These are phyloP conservation scores for Byssochlamys sp. DNA, from an alignment of 2,329 filamentous ascomycete species.

Conservation along the genomic window DNA sequence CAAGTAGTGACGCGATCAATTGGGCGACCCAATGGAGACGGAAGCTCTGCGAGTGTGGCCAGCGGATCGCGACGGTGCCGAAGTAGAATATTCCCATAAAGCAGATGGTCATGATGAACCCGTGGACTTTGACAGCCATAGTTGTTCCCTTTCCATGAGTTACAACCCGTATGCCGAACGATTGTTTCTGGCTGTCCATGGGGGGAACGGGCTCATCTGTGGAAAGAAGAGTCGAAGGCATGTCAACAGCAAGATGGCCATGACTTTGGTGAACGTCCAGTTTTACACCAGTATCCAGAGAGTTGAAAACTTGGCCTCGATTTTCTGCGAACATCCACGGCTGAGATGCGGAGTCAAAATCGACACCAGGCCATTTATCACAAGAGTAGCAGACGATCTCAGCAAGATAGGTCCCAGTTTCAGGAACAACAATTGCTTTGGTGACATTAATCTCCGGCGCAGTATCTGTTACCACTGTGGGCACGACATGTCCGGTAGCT, in stretches of 20 bases:
- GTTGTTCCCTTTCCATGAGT: not conserved
- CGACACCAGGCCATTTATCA: conserved; percentile 42
- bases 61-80: conserved; percentile 6
- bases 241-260: conserved; percentile 23
- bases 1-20: conserved; percentile 6
- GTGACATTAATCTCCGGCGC: conserved; percentile 31
- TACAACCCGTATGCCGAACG: not conserved
- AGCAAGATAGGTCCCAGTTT: conserved; percentile 34
- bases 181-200: conserved; percentile 2
- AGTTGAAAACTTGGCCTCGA: conserved; percentile 32
- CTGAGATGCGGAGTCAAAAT: conserved; percentile 39
- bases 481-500: conserved; percentile 16
- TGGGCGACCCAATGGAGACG: conserved; percentile 9
- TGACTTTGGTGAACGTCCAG: conserved; percentile 46
- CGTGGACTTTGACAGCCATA: conserved; percentile 5
- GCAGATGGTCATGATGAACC: conserved; percentile 7
- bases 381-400: conserved; percentile 46
- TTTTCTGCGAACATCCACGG: conserved; percentile 50
- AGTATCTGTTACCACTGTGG: conserved; percentile 25
- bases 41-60: conserved; percentile 5
- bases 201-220: not conserved
- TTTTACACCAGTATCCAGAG: conserved; percentile 33
- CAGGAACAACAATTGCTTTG: conserved; percentile 35
- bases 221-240: not conserved
- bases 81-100: conserved; percentile 8